Evolutionary conservation across 257 asterid genomes (phyloP), one percentile per base, ranked within the genome.

Genomic region (Forsythia suspensa): DNA sequence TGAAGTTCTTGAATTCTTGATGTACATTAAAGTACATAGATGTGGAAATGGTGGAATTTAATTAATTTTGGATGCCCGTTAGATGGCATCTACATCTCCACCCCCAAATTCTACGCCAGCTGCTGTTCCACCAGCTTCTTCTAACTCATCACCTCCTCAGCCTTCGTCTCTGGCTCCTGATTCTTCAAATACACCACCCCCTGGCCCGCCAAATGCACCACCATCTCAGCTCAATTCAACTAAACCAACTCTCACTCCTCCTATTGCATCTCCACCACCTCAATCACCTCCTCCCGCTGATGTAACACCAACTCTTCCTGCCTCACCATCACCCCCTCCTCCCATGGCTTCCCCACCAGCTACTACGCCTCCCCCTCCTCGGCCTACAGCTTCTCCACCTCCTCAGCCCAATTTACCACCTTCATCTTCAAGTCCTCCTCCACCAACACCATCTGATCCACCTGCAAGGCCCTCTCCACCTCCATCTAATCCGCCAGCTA

Each of bases 11-110:
- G 20, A 18, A 48, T 74, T 69, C 51, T 63, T 78, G 70, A 55
- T 18, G 66, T 57, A 2, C 66, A 57, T n/a, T 57, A 12, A 18
- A 39, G 65, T 5, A 21, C 57, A 61, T 74, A 75, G 84, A 77
- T 74, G 79, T 75, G 72, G 91, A 75, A 81, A 85, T 87, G 87
- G 80, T 81, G 77, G 76, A 72, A 40, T 39, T 76, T 67, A 76
- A 29, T 71, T 82, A 75, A 65, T 76, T 20, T 83, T 82, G 73
- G 84, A 42, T 75, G 83, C 24, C 46, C 57, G 51, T 82, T 85
- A 66, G 74, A 92, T 92, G 93, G 85, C 93, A 65, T 75, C 87
- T 46, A 44, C 85, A 79, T 81, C 92, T 84, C 89, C 91, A 41
- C 79, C 89, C 77, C 84, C 86, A 86, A 82, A 84, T 76, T 78